These are phyloP conservation scores for Scheffersomyces cryptocercus DNA, from an alignment of 1,139 yeast genomes.

Conservation along the genomic window DNA sequence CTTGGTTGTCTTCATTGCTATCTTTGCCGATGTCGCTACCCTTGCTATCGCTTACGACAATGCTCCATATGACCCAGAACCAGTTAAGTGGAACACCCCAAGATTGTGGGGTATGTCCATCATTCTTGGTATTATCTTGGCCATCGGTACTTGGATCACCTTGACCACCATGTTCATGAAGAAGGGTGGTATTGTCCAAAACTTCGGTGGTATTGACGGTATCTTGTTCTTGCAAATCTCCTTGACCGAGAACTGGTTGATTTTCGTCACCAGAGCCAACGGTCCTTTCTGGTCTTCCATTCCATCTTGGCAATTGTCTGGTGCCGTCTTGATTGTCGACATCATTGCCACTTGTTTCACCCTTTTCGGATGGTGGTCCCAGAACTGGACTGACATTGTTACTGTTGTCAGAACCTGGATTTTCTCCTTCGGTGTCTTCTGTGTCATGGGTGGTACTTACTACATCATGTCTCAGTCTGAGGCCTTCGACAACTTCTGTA, in stretches of 20 bases:
- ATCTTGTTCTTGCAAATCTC: slow-evolving; percentile 89
- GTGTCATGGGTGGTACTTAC: slow-evolving; percentile 96
- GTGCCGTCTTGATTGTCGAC: slow-evolving; percentile 89
- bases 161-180: slow-evolving; percentile 83
- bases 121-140: slow-evolving; percentile 76
- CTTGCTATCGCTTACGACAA: slow-evolving; percentile 94
- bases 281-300: slow-evolving; percentile 94
- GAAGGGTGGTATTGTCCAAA: slow-evolving; percentile 88
- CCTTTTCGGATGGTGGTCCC: slow-evolving; percentile 97
- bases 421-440: slow-evolving; percentile 95
- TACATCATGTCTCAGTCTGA: slow-evolving; percentile 87
- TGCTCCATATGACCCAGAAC: slow-evolving; percentile 96
- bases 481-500: slow-evolving; percentile 89
- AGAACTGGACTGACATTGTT: slow-evolving; percentile 95
- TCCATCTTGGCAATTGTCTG: slow-evolving; percentile 94
- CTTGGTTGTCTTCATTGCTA: slow-evolving; percentile 90
- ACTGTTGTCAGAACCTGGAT: slow-evolving; percentile 92
- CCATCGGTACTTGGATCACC: slow-evolving; percentile 90
- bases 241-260: slow-evolving; percentile 93
- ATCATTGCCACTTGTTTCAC: slow-evolving; percentile 87
- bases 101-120: slow-evolving; percentile 97
- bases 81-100: slow-evolving; percentile 98
- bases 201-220: slow-evolving; percentile 93
- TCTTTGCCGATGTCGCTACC: slow-evolving; percentile 95
- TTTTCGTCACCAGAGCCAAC: slow-evolving; percentile 91